phyloP scores from a whole-genome alignment of 169 alveolate species.

The Neospora caninum region DNA sequence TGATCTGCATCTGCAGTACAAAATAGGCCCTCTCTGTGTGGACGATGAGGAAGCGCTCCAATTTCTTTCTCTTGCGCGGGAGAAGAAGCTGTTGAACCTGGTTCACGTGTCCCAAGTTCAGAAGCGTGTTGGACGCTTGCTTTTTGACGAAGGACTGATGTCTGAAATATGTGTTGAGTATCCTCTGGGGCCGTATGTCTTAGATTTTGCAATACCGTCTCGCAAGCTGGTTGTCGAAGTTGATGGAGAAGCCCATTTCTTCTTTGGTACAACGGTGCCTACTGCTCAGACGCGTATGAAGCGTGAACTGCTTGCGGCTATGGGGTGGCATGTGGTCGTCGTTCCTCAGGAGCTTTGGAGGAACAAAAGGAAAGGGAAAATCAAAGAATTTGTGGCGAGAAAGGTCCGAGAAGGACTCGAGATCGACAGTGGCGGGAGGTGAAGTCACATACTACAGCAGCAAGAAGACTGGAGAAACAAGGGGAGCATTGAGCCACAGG shows the following conservation, averaged over 20 bases:
- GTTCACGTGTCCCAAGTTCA: constrained; percentile 13
- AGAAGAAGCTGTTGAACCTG: not conserved
- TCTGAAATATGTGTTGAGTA: not conserved
- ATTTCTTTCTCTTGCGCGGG: not conserved
- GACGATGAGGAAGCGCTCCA: not conserved
- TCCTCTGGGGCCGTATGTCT: constrained; percentile 22
- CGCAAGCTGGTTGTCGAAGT: not conserved
- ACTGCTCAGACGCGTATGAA: constrained; percentile 19
- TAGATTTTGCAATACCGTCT: constrained; percentile 11
- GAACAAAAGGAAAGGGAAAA: not conserved
- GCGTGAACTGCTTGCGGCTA: constrained; percentile 36
- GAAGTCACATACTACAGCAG: too few species aligned
- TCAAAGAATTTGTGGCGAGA: not conserved
- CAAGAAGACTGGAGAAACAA: too few species aligned
- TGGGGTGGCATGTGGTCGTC: constrained; percentile 39
- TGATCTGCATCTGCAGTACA: not conserved
- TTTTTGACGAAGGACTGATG: constrained; percentile 1
- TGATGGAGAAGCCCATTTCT: constrained; percentile 26
- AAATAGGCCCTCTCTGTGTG: not conserved
- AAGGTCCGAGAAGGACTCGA: constrained; percentile 21
- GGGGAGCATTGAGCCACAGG: too few species aligned
- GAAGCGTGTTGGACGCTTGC: constrained; percentile 34
- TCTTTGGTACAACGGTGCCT: constrained; percentile 1
- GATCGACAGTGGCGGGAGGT: not conserved
- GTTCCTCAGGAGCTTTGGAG: constrained; percentile 31